Evolutionary conservation across 306 rosid genomes (phyloP), one percentile per base, ranked within the genome.

Genomic region (Acmispon strigosus): DNA sequence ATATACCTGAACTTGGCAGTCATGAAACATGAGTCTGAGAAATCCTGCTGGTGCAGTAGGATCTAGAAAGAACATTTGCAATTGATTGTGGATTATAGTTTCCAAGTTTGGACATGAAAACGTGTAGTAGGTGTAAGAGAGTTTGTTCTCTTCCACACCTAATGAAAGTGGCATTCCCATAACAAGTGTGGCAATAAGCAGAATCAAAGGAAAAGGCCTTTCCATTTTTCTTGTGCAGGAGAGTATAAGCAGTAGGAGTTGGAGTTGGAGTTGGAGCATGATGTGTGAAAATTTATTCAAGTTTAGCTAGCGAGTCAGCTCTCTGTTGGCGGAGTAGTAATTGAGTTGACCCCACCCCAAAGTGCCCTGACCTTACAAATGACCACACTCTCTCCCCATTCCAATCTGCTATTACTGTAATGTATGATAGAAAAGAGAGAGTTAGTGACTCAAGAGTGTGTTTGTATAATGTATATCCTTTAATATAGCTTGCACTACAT

Each of bases 11-110:
- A 84, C 81, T 77, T 80, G 85, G 72, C 85, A 80, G 18, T 80
- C 88, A 65, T 84, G 88, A 77, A 84, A 80, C 78, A 77, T 32
- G 79, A 84, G 83, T 44, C 81, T 66, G 62, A 77, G 74, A 65
- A 84, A 80, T 55, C 81, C 81, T 4, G 88, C 47, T 8, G 85
- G 83, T 18, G 85, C 66, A 52, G 78, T 49, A 70, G 78, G 10
- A 77, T 80, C 83, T 5, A 66, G 51, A 42, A 65, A 10, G 75
- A 70, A 76, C 34, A 69, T 63, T 4, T 24, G 7, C 69, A 76
- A 69, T 39, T 83, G 76, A 12, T 12, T 62, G 72, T 70, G 16
- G 29, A 80, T 58, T 18, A 57, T 9, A 10, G 63, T 41, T 80
- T 80, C 82, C 53, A 76, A 51, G 10, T 63, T 76, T 76, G 87